Evolutionary conservation across 768 basidiomycete species (phyloP).

Genomic region (Holtermannia corniformis): DNA sequence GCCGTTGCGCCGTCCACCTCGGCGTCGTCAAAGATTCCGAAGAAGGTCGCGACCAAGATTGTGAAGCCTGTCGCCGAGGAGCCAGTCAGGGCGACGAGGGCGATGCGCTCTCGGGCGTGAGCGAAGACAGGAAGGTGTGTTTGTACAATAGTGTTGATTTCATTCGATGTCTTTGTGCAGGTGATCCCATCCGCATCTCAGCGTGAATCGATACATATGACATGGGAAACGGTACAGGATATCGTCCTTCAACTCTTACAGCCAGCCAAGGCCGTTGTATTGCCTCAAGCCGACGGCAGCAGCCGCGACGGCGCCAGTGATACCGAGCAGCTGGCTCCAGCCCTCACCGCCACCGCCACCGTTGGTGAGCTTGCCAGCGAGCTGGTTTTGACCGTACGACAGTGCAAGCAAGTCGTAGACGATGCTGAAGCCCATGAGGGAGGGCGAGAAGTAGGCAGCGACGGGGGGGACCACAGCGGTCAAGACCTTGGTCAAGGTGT

Average conservation of each 20-base stretch:
- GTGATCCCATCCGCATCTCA: too few relatives aligned
- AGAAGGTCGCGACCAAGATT: neutral
- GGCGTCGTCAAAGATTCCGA: neutral
- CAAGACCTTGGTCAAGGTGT: slow-evolving; percentile 17
- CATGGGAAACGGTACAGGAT: too few relatives aligned
- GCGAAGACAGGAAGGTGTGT: neutral
- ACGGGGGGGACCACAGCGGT: slow-evolving; percentile 25
- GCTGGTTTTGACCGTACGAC: slow-evolving; percentile 29
- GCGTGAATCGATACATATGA: too few relatives aligned
- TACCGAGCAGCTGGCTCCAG: slow-evolving; percentile 30
- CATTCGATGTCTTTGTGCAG: too few relatives aligned
- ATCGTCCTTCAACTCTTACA: slow-evolving; percentile 7
- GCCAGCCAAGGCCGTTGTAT: slow-evolving; percentile 18
- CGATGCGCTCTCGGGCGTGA: neutral
- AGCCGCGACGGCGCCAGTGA: slow-evolving; percentile 17
- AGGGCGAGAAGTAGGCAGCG: slow-evolving; percentile 21
- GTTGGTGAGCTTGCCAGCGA: slow-evolving; percentile 18
- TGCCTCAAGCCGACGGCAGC: slow-evolving; percentile 24
- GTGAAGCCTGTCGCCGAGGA: neutral
- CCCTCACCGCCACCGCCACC: slow-evolving; percentile 24
- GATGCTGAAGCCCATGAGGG: slow-evolving; percentile 27
- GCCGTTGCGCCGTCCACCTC: too few relatives aligned
- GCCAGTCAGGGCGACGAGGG: neutral
- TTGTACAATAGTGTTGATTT: neutral
- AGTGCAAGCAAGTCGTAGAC: slow-evolving; percentile 29